These are phyloP conservation scores for Omphalotus olearius DNA, from an alignment of 1,284 basidiomycete species.

Conservation along the genomic window DNA sequence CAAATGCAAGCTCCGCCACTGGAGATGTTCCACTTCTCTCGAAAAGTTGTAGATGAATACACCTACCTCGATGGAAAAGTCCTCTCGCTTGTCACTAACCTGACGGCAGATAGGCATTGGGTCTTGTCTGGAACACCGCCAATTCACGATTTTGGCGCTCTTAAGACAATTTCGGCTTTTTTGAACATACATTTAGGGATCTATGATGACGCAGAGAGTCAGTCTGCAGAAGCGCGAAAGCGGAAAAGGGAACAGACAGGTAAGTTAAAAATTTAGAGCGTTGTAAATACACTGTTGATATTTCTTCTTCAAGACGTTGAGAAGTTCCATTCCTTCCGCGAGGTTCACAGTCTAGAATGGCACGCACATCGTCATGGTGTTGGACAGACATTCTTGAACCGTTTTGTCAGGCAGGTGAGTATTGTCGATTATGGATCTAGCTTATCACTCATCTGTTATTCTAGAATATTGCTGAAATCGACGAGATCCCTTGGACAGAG, in stretches of 20 bases:
- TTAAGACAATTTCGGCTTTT: slow-evolving; percentile 89
- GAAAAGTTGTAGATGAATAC: slow-evolving; percentile 92
- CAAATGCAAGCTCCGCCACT: slow-evolving; percentile 79
- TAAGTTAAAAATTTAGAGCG: slow-evolving; percentile 24
- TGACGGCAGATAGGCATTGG: slow-evolving; percentile 84
- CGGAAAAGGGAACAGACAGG: slow-evolving; percentile 82
- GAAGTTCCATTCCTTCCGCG: slow-evolving; percentile 94
- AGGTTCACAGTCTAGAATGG: slow-evolving; percentile 90
- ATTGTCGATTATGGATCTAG: neutral
- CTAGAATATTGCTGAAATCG: slow-evolving; percentile 94
- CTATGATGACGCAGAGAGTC: slow-evolving; percentile 84
- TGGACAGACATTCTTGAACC: slow-evolving; percentile 82
- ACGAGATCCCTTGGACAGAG: slow-evolving; percentile 83
- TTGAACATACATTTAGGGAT: slow-evolving; percentile 85
- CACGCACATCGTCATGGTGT: slow-evolving; percentile 82
- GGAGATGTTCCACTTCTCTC: slow-evolving; percentile 89
- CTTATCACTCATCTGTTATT: slow-evolving; percentile 3
- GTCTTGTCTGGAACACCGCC: slow-evolving; percentile 96
- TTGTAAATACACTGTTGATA: neutral
- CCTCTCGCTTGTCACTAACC: slow-evolving; percentile 73
- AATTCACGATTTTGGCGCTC: slow-evolving; percentile 84
- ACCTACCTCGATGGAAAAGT: slow-evolving; percentile 86
- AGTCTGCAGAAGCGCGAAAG: slow-evolving; percentile 72
- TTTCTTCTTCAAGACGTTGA: slow-evolving; percentile 64
- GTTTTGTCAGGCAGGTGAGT: slow-evolving; percentile 79